Evolutionary conservation across 257 asterid genomes (phyloP).

Genomic region (Thymus mandschuricus): DNA sequence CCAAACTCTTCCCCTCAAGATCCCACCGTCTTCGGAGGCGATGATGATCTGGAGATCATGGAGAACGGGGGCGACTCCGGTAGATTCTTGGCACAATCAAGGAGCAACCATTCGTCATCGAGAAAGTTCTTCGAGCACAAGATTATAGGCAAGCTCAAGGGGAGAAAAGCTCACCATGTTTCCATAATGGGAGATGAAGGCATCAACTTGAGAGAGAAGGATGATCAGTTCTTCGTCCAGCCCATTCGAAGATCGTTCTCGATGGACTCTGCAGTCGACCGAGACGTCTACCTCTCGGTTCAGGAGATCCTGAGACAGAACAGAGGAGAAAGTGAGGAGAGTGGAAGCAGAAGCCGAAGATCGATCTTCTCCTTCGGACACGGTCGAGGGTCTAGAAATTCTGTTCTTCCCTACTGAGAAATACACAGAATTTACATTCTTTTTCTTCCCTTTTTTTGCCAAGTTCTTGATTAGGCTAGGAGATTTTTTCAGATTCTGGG

Average conservation of each 20-base stretch:
- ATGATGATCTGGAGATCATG: constrained; percentile 60
- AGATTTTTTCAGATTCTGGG: constrained; percentile 24
- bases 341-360: constrained; percentile 69
- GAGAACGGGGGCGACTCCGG: constrained; percentile 40
- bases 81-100: constrained; percentile 39
- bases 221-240: constrained; percentile 56
- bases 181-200: constrained; percentile 92
- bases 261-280: constrained; percentile 81
- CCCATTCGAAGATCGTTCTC: constrained; percentile 87
- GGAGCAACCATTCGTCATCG: constrained; percentile 45
- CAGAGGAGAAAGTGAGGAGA: constrained; percentile 46
- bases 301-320: constrained; percentile 60
- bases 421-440: not conserved
- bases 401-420: constrained; percentile 61
- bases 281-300: constrained; percentile 54
- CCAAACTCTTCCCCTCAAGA: constrained; percentile 86
- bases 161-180: constrained; percentile 48
- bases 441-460: not conserved
- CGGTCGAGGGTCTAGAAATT: constrained; percentile 61
- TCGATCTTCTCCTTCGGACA: constrained; percentile 74
- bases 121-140: constrained; percentile 47
- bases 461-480: not conserved
- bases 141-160: constrained; percentile 32
- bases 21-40: constrained; percentile 38
- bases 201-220: constrained; percentile 52